Evolutionary conservation across 106 monocot genomes (phyloP).

Genomic region (Acanthochlamys bracteata): DNA sequence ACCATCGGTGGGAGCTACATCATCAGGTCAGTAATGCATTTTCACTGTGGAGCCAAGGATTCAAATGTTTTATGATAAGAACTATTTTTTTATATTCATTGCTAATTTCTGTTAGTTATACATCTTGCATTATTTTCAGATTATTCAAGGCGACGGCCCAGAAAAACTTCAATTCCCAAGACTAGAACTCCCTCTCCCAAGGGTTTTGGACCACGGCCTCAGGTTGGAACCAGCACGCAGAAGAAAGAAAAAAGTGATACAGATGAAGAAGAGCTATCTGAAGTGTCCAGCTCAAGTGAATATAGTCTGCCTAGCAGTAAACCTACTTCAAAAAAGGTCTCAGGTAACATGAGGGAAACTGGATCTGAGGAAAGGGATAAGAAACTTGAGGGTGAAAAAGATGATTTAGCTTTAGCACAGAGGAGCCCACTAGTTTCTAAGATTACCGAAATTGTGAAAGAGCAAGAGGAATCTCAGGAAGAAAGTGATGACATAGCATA

Average conservation of each 20-base stretch:
- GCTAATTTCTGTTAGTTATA: background rate
- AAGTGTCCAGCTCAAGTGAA: conserved; percentile 14
- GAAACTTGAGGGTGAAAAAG: too few species aligned
- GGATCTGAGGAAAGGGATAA: too few species aligned
- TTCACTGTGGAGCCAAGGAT: background rate
- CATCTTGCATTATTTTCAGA: conserved; percentile 26
- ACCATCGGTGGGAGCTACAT: conserved; percentile 35
- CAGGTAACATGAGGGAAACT: too few species aligned
- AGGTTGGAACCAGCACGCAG: conserved; percentile 34
- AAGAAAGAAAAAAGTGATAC: conserved; percentile 39
- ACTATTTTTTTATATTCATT: conserved; percentile 3
- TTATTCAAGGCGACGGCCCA: conserved; percentile 45
- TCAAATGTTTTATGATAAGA: background rate
- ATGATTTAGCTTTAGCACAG: too few species aligned
- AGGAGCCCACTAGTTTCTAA: too few species aligned
- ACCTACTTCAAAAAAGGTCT: background rate
- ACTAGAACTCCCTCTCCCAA: conserved; percentile 35
- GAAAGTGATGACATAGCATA: background rate
- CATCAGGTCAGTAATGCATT: conserved; percentile 46
- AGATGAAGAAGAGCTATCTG: conserved; percentile 18
- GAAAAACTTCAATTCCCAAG: conserved; percentile 49
- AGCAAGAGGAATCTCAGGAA: conserved; percentile 9
- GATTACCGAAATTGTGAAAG: too few species aligned
- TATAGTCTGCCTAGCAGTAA: background rate
- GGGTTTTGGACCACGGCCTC: conserved; percentile 44